Evolutionary conservation across 352 stramenopile species (phyloP).

Genomic region (Albugo laibachii): DNA sequence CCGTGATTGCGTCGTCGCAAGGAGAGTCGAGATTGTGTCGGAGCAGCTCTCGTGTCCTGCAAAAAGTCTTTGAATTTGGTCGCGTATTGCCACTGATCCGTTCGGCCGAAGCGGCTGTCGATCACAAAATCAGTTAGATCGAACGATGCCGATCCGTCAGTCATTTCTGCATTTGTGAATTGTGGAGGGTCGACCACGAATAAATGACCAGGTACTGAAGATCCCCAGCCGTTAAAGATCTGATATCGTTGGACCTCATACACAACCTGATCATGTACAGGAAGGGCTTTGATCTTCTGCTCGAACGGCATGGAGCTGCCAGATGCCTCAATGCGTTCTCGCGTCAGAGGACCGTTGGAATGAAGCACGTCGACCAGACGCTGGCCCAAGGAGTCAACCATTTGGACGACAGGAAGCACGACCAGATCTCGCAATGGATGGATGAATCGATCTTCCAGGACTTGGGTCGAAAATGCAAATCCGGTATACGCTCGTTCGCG

Average conservation of each 20-base stretch:
- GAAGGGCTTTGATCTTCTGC: constrained; percentile 29
- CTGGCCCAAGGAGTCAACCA: neutral
- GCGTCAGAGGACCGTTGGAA: constrained; percentile 2
- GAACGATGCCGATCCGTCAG: constrained; percentile 29
- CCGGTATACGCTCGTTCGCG: constrained; percentile 24
- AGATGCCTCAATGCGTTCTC: constrained; percentile 7
- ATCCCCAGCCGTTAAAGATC: constrained; percentile 68
- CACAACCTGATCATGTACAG: constrained; percentile 37
- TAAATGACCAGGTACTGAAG: constrained; percentile 45
- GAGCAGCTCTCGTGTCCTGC: constrained; percentile 9
- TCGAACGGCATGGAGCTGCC: constrained; percentile 24
- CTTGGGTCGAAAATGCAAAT: constrained; percentile 68
- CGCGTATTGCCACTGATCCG: constrained; percentile 70
- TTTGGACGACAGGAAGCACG: constrained; percentile 29
- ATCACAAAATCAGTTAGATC: constrained; percentile 60
- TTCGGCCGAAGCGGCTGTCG: constrained; percentile 43
- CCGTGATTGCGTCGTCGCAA: neutral
- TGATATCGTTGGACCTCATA: constrained; percentile 76
- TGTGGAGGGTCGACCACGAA: constrained; percentile 52
- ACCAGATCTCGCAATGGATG: constrained; percentile 59
- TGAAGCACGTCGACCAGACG: neutral
- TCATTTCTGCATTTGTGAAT: constrained; percentile 63
- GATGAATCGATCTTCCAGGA: constrained; percentile 57
- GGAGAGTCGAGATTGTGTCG: neutral
- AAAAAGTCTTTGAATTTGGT: constrained; percentile 75